Base-by-base conservation (phyloP, 139 green algal genomes). In the Chlorella sp. region DNA sequence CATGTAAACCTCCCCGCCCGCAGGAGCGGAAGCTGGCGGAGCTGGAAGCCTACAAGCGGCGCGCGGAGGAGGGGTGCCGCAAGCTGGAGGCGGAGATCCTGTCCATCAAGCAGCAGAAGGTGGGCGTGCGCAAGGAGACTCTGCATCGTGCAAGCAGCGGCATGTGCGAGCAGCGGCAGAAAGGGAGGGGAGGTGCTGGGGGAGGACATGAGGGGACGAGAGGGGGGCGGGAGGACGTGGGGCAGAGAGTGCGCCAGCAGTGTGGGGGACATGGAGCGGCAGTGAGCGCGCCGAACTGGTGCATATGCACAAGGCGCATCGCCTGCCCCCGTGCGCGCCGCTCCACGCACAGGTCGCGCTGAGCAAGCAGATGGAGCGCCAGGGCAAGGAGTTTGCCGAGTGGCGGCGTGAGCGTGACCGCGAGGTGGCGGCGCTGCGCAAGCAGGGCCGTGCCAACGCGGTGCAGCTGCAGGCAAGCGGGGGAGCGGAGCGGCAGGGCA, bases 101-200 rank as follows among this genome's bases (percentile, higher is more conserved):
- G 15, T 63, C 79, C 56, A 95, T 98, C 76, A 96, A 96, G 79
- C 71, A 87, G 63, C 86, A 94, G 67, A 93, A 93, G 80, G 90
- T 92, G 40, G 5, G 56, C 33, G 45, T 3, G 31, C 12, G n/a
- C 7, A 0, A 7, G 45, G 46, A 55, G 46, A 17, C n/a, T n/a
- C n/a, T n/a, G n/a, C n/a, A n/a, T n/a, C n/a, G n/a, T n/a, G n/a
- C n/a, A n/a, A n/a, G n/a, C n/a, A n/a, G n/a, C n/a, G n/a, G n/a
- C n/a, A n/a, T n/a, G n/a, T n/a, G n/a, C n/a, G n/a, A n/a, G n/a
- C n/a, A n/a, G n/a, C n/a, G n/a, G n/a, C n/a, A n/a, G n/a, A n/a
- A n/a, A n/a, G n/a, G n/a, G n/a, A n/a, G n/a, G n/a, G n/a, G n/a
- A n/a, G n/a, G n/a, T n/a, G n/a, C n/a, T n/a, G n/a, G n/a, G n/a